phyloP scores from a whole-genome alignment of 1,139 yeast species.

The Candida neerlandica region DNA sequence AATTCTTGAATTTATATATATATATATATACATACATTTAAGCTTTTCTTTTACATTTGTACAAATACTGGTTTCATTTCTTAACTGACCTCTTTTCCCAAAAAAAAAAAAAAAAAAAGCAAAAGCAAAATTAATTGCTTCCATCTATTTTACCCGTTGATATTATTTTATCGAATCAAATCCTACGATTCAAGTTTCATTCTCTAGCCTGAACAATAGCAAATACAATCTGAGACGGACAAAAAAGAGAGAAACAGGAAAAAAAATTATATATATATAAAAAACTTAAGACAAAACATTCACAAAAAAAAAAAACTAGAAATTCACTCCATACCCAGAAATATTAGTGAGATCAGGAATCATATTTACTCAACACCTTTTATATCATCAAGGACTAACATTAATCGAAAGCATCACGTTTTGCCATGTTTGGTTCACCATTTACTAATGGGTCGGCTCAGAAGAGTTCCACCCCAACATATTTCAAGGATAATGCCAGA shows the following conservation, averaged over 20 bases:
- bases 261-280: too few relatives aligned
- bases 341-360: background rate
- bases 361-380: too few relatives aligned
- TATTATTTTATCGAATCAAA: background rate
- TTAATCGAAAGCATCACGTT: background rate
- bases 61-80: background rate
- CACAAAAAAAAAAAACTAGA: background rate
- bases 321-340: background rate
- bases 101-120: too few relatives aligned
- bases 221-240: background rate
- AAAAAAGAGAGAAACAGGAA: too few relatives aligned
- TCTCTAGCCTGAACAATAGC: background rate
- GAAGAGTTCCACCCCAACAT: conserved; percentile 40
- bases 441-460: conserved; percentile 34
- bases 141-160: background rate
- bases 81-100: background rate
- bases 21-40: too few relatives aligned
- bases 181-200: background rate
- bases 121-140: background rate
- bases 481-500: conserved; percentile 49
- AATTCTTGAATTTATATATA: background rate
- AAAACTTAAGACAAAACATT: too few relatives aligned
- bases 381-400: background rate
- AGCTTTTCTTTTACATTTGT: background rate
- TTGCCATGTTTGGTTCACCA: conserved; percentile 43